Percentiles rank a stretch among this genome's conserved stretches.
Evolutionary conservation across 129 eudicot species (phyloP).

Genomic region (Flaveria robusta): DNA sequence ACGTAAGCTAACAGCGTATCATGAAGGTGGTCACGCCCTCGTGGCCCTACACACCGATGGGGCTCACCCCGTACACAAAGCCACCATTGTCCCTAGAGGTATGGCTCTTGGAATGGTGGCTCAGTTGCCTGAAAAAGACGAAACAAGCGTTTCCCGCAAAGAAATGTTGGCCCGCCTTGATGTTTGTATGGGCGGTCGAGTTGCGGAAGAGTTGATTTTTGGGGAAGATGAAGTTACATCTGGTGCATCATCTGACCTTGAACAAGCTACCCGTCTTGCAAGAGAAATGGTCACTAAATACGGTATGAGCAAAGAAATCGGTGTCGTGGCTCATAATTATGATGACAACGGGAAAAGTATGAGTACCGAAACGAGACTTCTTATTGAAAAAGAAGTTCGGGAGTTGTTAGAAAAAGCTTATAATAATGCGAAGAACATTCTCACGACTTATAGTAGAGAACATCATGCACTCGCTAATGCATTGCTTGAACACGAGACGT

Average conservation of each 20-base stretch:
- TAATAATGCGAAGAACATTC: constrained; percentile 71
- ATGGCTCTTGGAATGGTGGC: constrained; percentile 93
- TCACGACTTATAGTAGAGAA: constrained; percentile 62
- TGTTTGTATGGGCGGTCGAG: constrained; percentile 95
- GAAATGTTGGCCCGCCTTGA: constrained; percentile 95
- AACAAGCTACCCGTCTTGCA: constrained; percentile 79
- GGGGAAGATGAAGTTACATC: constrained; percentile 94
- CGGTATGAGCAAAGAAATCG: constrained; percentile 90
- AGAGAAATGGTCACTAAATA: constrained; percentile 92
- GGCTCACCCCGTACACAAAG: constrained; percentile 96
- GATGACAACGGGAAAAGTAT: constrained; percentile 88
- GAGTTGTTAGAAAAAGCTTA: constrained; percentile 73
- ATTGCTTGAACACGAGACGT: constrained; percentile 78
- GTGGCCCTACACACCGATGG: constrained; percentile 93
- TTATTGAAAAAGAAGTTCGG: constrained; percentile 80
- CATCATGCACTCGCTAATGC: constrained; percentile 85
- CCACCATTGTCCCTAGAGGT: constrained; percentile 94
- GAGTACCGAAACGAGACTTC: constrained; percentile 86
- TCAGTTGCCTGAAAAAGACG: constrained; percentile 86
- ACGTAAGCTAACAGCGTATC: constrained; percentile 80
- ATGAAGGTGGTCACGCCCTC: constrained; percentile 97
- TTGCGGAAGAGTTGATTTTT: constrained; percentile 93
- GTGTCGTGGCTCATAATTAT: constrained; percentile 81
- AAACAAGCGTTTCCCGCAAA: constrained; percentile 78
- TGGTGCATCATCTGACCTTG: constrained; percentile 84